Evolutionary conservation across 2,329 filamentous ascomycete genomes (phyloP), one percentile per base, ranked within the genome.

Genomic region (Tothia fuscella): DNA sequence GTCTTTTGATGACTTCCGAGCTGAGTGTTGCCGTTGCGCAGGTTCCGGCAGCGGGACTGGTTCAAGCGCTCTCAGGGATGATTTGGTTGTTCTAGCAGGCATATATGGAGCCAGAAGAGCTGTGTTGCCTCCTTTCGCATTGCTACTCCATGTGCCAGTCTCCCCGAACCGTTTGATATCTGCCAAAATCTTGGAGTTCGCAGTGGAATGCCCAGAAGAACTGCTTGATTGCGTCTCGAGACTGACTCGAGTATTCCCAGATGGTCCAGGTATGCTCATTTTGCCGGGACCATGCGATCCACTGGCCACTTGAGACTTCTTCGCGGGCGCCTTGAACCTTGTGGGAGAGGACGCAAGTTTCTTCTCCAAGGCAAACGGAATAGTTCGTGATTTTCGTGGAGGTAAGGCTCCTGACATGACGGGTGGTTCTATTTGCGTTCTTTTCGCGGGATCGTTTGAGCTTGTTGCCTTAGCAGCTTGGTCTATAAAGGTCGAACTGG

Each of bases 401-500:
- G 1, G 6, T 10, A 19, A 5, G 13, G 26, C 24, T 10, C 19
- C n/a, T 13, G 14, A 26, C 10, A 16, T n/a, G 28, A 30, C 19
- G 17, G 32, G 25, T 41, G 32, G 13, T n/a, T n/a, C n/a, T n/a
- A n/a, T n/a, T n/a, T n/a, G n/a, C n/a, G n/a, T n/a, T n/a, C n/a
- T n/a, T n/a, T n/a, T n/a, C n/a, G n/a, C n/a, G n/a, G n/a, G n/a
- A n/a, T n/a, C n/a, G n/a, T n/a, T n/a, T n/a, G n/a, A n/a, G 34
- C 22, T 37, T 13, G 6, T 12, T 12, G 14, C 12, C 17, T 41
- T 21, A 25, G 36, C 13, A 17, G 10, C n/a, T 24, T 38, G 16
- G 34, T 24, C 49, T 25, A 51, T 31, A 41, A 60, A 61, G 1
- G 57, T 61, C 30, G 54, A 52, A 32, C 54, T 60, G 5, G 55